phyloP scores from a whole-genome alignment of 495 filamentous ascomycete genomes.

The Coniosporium apollinis region DNA sequence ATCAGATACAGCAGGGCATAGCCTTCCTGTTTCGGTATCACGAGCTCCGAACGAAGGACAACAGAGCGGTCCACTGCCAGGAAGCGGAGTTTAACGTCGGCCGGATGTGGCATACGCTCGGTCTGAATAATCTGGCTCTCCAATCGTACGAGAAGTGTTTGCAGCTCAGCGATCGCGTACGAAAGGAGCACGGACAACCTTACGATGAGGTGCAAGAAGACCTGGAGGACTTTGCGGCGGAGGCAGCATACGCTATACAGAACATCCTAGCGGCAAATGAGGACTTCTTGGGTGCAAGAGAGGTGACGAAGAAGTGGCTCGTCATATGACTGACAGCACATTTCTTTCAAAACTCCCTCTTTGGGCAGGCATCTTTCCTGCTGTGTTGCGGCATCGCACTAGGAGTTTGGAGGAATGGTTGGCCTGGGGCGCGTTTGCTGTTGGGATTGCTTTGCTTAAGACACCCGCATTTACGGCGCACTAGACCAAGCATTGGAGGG shows the following conservation, averaged over 20 bases:
- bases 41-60: constrained; percentile 28
- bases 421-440: too few species aligned
- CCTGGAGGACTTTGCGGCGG: constrained; percentile 46
- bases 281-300: constrained; percentile 36
- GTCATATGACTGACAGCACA: too few species aligned
- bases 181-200: constrained; percentile 16
- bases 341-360: too few species aligned
- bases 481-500: too few species aligned
- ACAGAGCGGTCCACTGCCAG: constrained; percentile 36
- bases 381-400: too few species aligned
- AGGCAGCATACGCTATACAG: constrained; percentile 66
- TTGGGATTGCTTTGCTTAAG: too few species aligned
- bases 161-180: constrained; percentile 28
- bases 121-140: constrained; percentile 59
- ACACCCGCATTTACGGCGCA: too few species aligned
- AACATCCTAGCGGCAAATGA: constrained; percentile 47
- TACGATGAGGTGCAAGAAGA: constrained; percentile 13
- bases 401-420: too few species aligned
- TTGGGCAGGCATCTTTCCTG: too few species aligned
- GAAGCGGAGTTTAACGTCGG: constrained; percentile 87
- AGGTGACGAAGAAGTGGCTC: constrained; percentile 41
- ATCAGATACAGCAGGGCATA: constrained; percentile 66
- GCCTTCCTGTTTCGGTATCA: constrained; percentile 69
- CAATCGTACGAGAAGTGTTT: constrained; percentile 52
- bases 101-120: constrained; percentile 63